phyloP scores from a whole-genome alignment of 169 alveolate species.

The Pseudocohnilembus persalinus region DNA sequence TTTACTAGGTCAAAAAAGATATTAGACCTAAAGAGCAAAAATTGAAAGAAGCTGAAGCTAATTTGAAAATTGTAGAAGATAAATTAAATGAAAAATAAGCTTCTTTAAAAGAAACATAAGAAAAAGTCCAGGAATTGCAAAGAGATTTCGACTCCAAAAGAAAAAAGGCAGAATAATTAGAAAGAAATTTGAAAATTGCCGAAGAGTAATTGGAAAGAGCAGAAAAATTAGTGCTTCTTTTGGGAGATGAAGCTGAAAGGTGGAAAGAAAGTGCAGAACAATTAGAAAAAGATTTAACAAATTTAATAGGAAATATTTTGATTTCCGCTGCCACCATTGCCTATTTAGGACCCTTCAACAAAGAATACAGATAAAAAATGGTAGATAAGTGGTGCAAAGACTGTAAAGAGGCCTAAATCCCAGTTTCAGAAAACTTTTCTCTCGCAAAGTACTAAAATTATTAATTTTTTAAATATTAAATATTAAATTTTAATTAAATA shows the following conservation, averaged over 20 bases:
- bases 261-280: conserved; percentile 83
- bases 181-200: conserved; percentile 75
- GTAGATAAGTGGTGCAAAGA: conserved; percentile 76
- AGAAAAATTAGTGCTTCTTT: conserved; percentile 87
- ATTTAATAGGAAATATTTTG: conserved; percentile 88
- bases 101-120: conserved; percentile 73
- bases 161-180: conserved; percentile 81
- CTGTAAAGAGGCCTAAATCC: conserved; percentile 72
- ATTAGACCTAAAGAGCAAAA: conserved; percentile 90
- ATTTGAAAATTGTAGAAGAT: conserved; percentile 77
- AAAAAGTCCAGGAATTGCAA: conserved; percentile 78
- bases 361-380: conserved; percentile 85
- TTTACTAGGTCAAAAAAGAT: conserved; percentile 83
- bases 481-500: no score
- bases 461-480: no score
- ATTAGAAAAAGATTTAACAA: conserved; percentile 80
- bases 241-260: conserved; percentile 83
- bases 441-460: background rate
- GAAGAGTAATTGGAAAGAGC: conserved; percentile 88
- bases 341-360: conserved; percentile 93
- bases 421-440: conserved; percentile 81
- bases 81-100: conserved; percentile 74
- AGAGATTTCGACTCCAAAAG: conserved; percentile 70
- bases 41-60: conserved; percentile 84
- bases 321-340: conserved; percentile 90